Conservation (phyloP, 345 rosid genomes). For the Trapa bicornis region DNA sequence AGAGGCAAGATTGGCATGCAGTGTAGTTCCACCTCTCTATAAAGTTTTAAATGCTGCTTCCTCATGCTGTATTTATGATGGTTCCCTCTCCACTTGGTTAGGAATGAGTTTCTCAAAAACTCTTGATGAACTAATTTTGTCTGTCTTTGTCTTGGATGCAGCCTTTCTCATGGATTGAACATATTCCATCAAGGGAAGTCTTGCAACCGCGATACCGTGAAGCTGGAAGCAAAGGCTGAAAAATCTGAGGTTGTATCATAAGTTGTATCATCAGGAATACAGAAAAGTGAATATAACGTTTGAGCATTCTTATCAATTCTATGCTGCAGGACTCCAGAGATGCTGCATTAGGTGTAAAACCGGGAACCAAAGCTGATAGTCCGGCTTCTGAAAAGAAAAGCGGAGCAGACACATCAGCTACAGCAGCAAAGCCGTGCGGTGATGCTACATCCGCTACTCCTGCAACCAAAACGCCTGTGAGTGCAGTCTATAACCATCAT, state of each 20-base stretch:
- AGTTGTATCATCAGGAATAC: not conserved
- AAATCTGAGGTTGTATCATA: conserved; percentile 24
- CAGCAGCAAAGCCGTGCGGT: conserved; percentile 26
- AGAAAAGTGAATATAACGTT: not conserved
- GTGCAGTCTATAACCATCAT: not conserved
- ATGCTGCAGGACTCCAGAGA: conserved; percentile 27
- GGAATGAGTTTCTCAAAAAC: not conserved
- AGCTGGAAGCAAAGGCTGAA: conserved; percentile 40
- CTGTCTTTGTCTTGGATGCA: conserved; percentile 14
- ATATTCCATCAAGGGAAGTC: conserved; percentile 65
- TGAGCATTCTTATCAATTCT: not conserved
- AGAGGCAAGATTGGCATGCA: conserved; percentile 33
- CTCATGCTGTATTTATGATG: not conserved
- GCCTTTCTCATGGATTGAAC: conserved; percentile 81
- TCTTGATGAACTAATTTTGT: not conserved
- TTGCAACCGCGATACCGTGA: conserved; percentile 28
- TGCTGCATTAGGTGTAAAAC: conserved; percentile 17
- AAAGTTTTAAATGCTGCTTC: not conserved
- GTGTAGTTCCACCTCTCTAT: not conserved
- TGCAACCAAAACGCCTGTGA: conserved; percentile 35
- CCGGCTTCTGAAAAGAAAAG: conserved; percentile 25
- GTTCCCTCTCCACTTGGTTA: too few relatives aligned
- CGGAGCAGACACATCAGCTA: conserved; percentile 19
- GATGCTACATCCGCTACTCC: conserved; percentile 17
- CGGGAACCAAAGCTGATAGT: conserved; percentile 27